Percentiles rank a stretch among this genome's conserved stretches.
Evolutionary conservation across 106 monocot species (phyloP).

Genomic region (Vanilla planifolia): DNA sequence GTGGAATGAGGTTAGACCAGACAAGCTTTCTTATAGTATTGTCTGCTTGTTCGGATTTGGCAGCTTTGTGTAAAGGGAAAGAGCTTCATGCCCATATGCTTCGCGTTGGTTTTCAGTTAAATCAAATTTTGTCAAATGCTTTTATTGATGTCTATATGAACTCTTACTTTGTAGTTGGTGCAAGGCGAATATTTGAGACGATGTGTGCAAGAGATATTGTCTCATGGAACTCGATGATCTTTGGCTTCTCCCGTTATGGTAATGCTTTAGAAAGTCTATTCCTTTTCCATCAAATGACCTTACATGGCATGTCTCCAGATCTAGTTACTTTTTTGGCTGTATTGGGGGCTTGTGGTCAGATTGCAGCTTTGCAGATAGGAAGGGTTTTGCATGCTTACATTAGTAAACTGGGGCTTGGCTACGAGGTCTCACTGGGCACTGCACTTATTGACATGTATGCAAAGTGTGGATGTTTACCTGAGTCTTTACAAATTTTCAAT

Average conservation of each 20-base stretch:
- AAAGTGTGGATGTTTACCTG: slow-evolving; percentile 37
- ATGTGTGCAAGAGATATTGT: slow-evolving; percentile 30
- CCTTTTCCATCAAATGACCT: slow-evolving; percentile 24
- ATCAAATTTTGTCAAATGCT: slow-evolving; percentile 24
- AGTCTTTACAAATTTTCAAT: slow-evolving; percentile 27
- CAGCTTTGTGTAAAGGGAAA: slow-evolving; percentile 31
- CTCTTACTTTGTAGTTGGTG: slow-evolving; percentile 26
- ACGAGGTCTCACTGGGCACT: slow-evolving; percentile 19
- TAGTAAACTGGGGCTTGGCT: slow-evolving; percentile 15
- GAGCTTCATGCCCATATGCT: slow-evolving; percentile 43
- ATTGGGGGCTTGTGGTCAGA: slow-evolving; percentile 37
- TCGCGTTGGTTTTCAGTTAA: slow-evolving; percentile 10
- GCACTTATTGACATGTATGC: slow-evolving; percentile 49
- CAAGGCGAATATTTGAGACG: slow-evolving; percentile 29
- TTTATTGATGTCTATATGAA: slow-evolving; percentile 35
- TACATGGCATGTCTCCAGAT: slow-evolving; percentile 20
- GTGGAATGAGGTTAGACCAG: slow-evolving; percentile 9
- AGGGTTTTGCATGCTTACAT: slow-evolving; percentile 28
- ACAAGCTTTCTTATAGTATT: slow-evolving; percentile 34
- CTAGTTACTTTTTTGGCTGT: slow-evolving; percentile 27
- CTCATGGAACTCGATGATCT: slow-evolving; percentile 45
- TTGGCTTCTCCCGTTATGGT: slow-evolving; percentile 21
- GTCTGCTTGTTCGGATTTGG: slow-evolving; percentile 40
- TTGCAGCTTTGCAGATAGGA: slow-evolving; percentile 36
- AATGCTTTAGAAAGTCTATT: slow-evolving; percentile 32